phyloP scores from a whole-genome alignment of 257 asterid genomes.

The Solanum clarkiae region DNA sequence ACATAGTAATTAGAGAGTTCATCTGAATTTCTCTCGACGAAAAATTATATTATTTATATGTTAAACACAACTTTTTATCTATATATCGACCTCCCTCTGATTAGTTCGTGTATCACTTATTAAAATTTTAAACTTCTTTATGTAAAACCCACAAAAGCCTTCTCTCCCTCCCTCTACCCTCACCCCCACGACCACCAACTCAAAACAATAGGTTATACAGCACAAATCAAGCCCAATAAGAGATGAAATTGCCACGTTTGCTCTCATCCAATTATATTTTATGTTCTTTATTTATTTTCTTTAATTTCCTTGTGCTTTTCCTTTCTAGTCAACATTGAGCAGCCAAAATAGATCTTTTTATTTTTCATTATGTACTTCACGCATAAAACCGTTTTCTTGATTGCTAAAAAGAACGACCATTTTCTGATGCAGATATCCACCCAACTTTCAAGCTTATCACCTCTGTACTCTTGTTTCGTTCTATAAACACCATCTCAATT shows the following conservation, averaged over 20 bases:
- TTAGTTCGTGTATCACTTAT: no score
- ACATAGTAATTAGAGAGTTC: no score
- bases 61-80: no score
- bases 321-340: neutral
- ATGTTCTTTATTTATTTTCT: neutral
- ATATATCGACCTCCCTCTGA: no score
- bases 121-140: no score
- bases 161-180: no score
- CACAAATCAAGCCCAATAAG: constrained; percentile 5
- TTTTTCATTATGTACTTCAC: neutral
- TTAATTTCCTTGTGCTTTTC: neutral
- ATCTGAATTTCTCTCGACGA: no score
- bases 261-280: neutral
- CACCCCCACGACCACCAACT: neutral
- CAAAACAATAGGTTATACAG: constrained; percentile 12
- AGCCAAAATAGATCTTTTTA: neutral
- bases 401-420: neutral
- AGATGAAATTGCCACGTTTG: constrained; percentile 14
- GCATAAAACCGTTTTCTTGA: neutral
- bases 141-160: neutral
- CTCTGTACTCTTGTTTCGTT: neutral
- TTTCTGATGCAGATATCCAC: constrained; percentile 16
- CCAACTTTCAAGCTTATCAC: constrained; percentile 15
- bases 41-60: no score
- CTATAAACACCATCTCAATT: neutral